A percentile compares a stretch with the other conserved stretches of the same genome.
phyloP scores from a whole-genome alignment of 805 yeast species.

The Candida saitoana region DNA sequence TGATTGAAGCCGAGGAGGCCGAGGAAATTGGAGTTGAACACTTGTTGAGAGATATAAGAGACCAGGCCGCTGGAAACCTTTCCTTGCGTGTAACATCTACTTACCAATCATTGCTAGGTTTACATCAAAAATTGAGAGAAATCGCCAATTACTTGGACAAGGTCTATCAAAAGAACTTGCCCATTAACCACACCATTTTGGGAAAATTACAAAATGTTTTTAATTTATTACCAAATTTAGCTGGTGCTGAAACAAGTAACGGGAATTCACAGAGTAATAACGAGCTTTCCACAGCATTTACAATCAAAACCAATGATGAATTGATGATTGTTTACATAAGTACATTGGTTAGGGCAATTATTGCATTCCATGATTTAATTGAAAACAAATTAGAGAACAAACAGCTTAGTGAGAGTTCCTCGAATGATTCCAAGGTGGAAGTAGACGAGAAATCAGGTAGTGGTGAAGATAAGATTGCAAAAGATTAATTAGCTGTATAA shows the following conservation, averaged over 20 bases:
- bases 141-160: conserved; percentile 74
- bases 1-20: conserved; percentile 96
- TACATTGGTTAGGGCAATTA: conserved; percentile 86
- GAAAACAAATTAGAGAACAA: conserved; percentile 91
- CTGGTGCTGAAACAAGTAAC: conserved; percentile 11
- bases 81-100: conserved; percentile 86
- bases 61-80: conserved; percentile 92
- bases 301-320: conserved; percentile 92
- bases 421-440: conserved; percentile 6
- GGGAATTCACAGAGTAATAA: conserved; percentile 28
- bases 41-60: conserved; percentile 86
- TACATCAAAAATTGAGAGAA: conserved; percentile 72
- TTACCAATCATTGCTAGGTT: conserved; percentile 80
- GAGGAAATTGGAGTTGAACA: conserved; percentile 99
- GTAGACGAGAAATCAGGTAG: background rate
- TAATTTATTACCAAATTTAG: conserved; percentile 82
- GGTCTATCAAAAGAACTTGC: conserved; percentile 67
- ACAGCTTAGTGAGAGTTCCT: conserved; percentile 33
- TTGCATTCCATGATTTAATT: conserved; percentile 93
- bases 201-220: conserved; percentile 94
- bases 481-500: background rate
- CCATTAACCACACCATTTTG: conserved; percentile 83
- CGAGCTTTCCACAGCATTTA: conserved; percentile 74
- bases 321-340: conserved; percentile 90
- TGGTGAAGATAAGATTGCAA: background rate